These are phyloP conservation scores for Leccinum truebloodii DNA, from an alignment of 768 basidiomycete genomes.

Conservation along the genomic window DNA sequence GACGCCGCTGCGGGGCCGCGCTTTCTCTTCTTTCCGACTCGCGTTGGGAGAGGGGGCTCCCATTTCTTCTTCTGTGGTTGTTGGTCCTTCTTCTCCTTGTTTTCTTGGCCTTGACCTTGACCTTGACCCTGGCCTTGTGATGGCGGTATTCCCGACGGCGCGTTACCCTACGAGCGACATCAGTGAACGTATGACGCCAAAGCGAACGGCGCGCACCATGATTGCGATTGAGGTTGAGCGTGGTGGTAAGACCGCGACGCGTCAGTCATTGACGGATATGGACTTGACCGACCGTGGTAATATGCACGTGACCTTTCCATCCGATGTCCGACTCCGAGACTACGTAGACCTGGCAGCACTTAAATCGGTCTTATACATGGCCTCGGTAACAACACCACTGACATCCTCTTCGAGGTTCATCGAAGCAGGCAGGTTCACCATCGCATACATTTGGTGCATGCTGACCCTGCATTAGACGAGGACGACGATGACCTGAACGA, in stretches of 20 bases:
- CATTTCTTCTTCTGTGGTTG: conserved; percentile 85
- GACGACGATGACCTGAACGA: conserved; percentile 81
- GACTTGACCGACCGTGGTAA: conserved; percentile 31
- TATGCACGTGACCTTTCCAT: conserved; percentile 21
- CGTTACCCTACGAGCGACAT: conserved; percentile 60
- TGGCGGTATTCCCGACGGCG: conserved; percentile 60
- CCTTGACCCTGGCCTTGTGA: conserved; percentile 36
- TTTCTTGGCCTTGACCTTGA: conserved; percentile 51
- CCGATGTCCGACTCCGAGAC: conserved; percentile 8
- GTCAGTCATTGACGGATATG: conserved; percentile 48
- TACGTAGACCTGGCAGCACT: conserved; percentile 5
- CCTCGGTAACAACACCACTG: conserved; percentile 44
- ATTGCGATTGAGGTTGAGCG: conserved; percentile 8
- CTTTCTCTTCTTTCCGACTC: conserved; percentile 94
- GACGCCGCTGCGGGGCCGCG: conserved; percentile 89
- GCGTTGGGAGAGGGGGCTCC: conserved; percentile 97
- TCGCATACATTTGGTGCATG: background rate
- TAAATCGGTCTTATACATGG: conserved; percentile 13
- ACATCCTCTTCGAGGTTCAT: conserved; percentile 76
- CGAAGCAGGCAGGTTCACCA: conserved; percentile 59
- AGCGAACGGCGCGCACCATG: conserved; percentile 25
- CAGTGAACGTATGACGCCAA: background rate
- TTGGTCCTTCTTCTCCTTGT: conserved; percentile 45
- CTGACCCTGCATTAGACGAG: conserved; percentile 47
- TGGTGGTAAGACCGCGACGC: conserved; percentile 39